Evolutionary conservation across 495 filamentous ascomycete species (phyloP), one percentile per base, ranked within the genome.

Genomic region (Neurospora hispaniola): DNA sequence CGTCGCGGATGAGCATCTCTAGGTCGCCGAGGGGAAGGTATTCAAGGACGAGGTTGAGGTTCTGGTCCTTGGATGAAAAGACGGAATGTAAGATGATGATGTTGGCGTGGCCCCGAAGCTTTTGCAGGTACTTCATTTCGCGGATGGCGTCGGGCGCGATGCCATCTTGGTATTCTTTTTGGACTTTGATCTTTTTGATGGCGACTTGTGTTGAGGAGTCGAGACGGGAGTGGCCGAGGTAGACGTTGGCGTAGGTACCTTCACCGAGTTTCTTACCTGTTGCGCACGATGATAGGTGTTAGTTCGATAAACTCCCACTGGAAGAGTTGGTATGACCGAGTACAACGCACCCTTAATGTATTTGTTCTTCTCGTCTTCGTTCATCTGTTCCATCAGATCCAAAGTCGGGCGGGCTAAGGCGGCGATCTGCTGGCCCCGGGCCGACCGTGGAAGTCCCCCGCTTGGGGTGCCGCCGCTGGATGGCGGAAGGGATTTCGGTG

Each of bases 111-210:
- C 89, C 44, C 31, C 48, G 91, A n/a, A 99, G 87, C 81, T 99
- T 96, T 79, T 96, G 94, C 10, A 99, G 87, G 81, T 92, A 91
- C 78, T 96, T 96, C 78, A 98, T 89, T 84, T 99, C 96, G 73
- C 96, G 93, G 75, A 98, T 90, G 18, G 95, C 93, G 81, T 99
- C 96, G 85, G 94, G 93, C 16, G 92, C 89, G 76, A 99, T 88
- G 71, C 96, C 96, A 79, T 97, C 94, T 1, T 81, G 84, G 78
- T 87, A 88, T 78, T 97, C 93, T 16, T 90, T 88, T 78, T 94
- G 93, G 76, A 97, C 87, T 81, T 98, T 98, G 84, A 99, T 97
- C 84, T 98, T 98, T 79, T 99, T 99, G 80, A 99, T 98, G 72
- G 96, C 96, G 66, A 99, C 92, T 35, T 88, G 85, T 11, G 86